Conservation (phyloP, 164 flowering plant genomes). For the Aristolochia californica region DNA sequence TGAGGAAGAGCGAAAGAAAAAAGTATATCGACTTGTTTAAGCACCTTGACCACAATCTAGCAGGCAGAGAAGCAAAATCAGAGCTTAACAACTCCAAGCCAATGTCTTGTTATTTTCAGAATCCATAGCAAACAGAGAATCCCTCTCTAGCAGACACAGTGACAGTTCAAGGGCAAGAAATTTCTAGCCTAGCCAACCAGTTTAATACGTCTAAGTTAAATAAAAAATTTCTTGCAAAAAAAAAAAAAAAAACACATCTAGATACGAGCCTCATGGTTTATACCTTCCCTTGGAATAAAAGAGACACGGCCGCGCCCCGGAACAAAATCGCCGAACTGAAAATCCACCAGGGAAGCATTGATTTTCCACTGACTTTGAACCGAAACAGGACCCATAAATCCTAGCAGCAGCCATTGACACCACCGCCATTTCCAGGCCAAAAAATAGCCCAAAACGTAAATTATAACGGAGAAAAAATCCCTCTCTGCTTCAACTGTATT, state of each 20-base stretch:
- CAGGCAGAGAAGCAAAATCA: too few relatives aligned
- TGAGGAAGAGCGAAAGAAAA: too few relatives aligned
- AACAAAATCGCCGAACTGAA: constrained; percentile 5
- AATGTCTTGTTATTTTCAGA: too few relatives aligned
- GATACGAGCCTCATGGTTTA: not conserved
- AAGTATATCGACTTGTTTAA: too few relatives aligned
- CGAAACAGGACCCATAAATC: constrained; percentile 7
- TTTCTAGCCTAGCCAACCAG: too few relatives aligned
- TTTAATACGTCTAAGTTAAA: not conserved
- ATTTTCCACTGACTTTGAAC: constrained; percentile 11
- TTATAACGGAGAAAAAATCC: not conserved
- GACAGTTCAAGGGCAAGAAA: too few relatives aligned
- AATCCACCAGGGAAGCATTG: constrained; percentile 1
- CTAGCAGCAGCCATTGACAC: constrained; percentile 12
- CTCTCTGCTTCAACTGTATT: too few relatives aligned
- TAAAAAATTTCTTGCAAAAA: too few relatives aligned
- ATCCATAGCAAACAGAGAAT: too few relatives aligned
- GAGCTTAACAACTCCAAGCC: too few relatives aligned
- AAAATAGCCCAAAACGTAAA: not conserved
- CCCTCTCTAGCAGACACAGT: too few relatives aligned
- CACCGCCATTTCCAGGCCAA: constrained; percentile 12
- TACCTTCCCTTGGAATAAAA: constrained; percentile 15
- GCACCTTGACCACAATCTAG: too few relatives aligned
- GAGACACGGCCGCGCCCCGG: constrained; percentile 1
- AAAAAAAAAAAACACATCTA: not conserved